Conservation (phyloP, 441 rosid species). For the Gossypium gossypioides region DNA sequence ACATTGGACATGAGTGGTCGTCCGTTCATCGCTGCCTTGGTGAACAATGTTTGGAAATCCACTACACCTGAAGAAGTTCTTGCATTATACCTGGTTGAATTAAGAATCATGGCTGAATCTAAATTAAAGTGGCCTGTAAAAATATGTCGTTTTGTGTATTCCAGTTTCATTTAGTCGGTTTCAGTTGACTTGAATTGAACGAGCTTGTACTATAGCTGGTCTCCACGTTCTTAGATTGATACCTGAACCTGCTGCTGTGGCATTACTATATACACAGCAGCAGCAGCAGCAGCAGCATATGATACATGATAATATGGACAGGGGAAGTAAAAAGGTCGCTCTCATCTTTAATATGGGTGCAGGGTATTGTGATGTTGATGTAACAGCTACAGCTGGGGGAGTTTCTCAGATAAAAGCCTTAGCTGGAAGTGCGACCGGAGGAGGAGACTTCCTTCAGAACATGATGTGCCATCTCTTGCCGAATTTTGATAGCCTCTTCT, state of each 20-base stretch:
- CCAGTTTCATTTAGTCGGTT: constrained; percentile 75
- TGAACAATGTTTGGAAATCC: constrained; percentile 68
- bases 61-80: constrained; percentile 75
- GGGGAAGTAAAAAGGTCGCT: constrained; percentile 67
- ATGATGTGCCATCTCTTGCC: constrained; percentile 49
- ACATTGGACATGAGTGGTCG: constrained; percentile 72
- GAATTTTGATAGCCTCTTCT: constrained; percentile 32
- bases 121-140: constrained; percentile 57
- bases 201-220: constrained; percentile 84
- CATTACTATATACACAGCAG: constrained; percentile 74
- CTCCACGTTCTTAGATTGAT: constrained; percentile 65
- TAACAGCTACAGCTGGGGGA: constrained; percentile 74
- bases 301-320: constrained; percentile 57
- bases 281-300: constrained; percentile 76
- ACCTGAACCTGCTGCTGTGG: constrained; percentile 77
- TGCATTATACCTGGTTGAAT: constrained; percentile 53
- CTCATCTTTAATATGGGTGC: constrained; percentile 83
- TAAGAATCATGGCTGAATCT: constrained; percentile 59
- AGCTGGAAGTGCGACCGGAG: constrained; percentile 58
- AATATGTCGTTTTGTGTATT: constrained; percentile 55
- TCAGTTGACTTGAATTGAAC: constrained; percentile 61
- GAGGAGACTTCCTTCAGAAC: constrained; percentile 76
- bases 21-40: constrained; percentile 62
- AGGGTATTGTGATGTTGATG: constrained; percentile 68
- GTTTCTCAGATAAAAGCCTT: constrained; percentile 74